Base-by-base conservation (phyloP, 225 moss, liverwort and hornwort species). In the Ulota crispa region DNA sequence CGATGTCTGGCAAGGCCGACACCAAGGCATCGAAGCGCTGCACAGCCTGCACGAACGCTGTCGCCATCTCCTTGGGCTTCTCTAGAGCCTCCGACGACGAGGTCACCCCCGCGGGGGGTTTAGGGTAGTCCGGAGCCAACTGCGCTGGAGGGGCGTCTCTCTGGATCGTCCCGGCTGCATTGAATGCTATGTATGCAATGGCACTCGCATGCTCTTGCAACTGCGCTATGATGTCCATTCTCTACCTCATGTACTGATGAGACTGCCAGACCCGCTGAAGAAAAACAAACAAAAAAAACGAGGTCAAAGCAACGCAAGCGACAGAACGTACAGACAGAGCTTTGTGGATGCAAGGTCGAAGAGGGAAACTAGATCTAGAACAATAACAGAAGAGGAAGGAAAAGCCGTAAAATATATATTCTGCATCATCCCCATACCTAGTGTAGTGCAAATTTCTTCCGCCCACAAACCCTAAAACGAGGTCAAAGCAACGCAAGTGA, bases 171-270 rank as follows among this genome's bases (percentile, higher is more conserved):
- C 97, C 97, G 0, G 91, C 93, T n/a, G 93, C 93, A 81, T 95
- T 98, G 78, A 94, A 95, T 3, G 95, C 95, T 50, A 98, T 91
- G 70, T 92, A 91, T 0, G 97, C 97, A 73, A 95, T 98, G 41
- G 94, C 94, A 85, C 89, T 98, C 34, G 94, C 97, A 73, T 98
- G 97, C 8, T 78, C 66, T 78, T 67, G 64, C 37, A 67, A 39
- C 27, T 67, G 78, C 3, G 78, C 78, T 50, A 98, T 95, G 45
- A 98, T 94, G 78, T 98, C 97, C 97, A 98, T 89, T 9, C 34
- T 59, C 59, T 59, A 23, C 8, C n/a, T n/a, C 18, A 21, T 55
- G 23, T 27, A 66, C 83, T 19, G 34, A 2, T 11, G 24, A 1
- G 3, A 72, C 26, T 64, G 2, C 50, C 34, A 57, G 75, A 81